Conservation (phyloP, 164 flowering plant genomes). For the grape (Vitis vinifera) region DNA sequence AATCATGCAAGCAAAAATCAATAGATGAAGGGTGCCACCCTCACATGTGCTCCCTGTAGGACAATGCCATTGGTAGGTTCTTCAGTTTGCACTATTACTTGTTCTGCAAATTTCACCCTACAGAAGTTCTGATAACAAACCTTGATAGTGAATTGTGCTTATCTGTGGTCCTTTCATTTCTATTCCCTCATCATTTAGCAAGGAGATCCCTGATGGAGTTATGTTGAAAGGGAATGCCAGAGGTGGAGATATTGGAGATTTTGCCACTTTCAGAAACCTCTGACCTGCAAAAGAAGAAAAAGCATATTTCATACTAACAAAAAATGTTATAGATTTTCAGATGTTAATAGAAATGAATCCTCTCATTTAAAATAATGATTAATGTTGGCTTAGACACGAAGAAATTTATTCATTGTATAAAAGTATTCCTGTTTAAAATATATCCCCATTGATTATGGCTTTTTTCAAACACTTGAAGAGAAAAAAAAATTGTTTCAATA, state of each 20-base stretch:
- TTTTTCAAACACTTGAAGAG: neutral
- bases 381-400: too few species aligned
- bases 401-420: neutral
- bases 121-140: constrained; percentile 24
- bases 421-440: neutral
- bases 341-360: too few species aligned
- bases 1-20: neutral
- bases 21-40: neutral
- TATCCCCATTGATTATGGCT: neutral
- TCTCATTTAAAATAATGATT: too few species aligned
- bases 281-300: constrained; percentile 46
- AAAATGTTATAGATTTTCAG: too few species aligned
- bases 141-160: constrained; percentile 62
- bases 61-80: neutral
- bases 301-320: neutral
- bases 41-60: neutral
- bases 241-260: constrained; percentile 84
- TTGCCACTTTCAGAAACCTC: constrained; percentile 76
- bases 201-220: constrained; percentile 63
- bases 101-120: neutral
- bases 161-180: constrained; percentile 66
- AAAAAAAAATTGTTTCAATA: neutral
- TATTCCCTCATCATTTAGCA: constrained; percentile 53
- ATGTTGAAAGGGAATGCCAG: constrained; percentile 61
- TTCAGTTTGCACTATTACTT: neutral